Conservation (phyloP, 208 protist genomes). For the Trypanosoma cruzi region DNA sequence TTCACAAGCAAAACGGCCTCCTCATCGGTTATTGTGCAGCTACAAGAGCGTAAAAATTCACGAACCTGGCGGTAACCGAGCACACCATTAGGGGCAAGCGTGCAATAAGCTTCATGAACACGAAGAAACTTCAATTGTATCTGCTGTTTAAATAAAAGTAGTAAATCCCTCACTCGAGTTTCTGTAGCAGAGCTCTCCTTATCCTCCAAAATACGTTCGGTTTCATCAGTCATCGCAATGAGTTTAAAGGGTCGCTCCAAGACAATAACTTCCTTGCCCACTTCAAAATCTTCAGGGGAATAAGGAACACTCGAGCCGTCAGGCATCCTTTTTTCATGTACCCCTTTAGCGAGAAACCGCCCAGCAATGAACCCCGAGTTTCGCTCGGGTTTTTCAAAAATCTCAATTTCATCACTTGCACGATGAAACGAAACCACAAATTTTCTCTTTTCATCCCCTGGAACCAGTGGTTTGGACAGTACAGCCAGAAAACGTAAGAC, state of each 20-base stretch:
- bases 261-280: conserved; percentile 77
- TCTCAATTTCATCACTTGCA: conserved; percentile 85
- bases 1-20: conserved; percentile 82
- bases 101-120: conserved; percentile 71
- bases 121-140: conserved; percentile 79
- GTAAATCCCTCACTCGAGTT: conserved; percentile 62
- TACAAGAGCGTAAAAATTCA: conserved; percentile 84
- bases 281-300: conserved; percentile 65
- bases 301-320: conserved; percentile 74
- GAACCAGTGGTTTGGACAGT: conserved; percentile 58
- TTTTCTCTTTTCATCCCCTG: conserved; percentile 68
- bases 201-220: conserved; percentile 68
- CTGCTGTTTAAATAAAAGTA: conserved; percentile 83
- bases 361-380: conserved; percentile 92
- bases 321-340: conserved; percentile 64
- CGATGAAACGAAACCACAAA: conserved; percentile 93
- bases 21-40: conserved; percentile 79
- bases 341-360: conserved; percentile 85
- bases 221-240: conserved; percentile 64
- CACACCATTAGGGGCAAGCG: conserved; percentile 72
- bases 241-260: conserved; percentile 80
- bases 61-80: conserved; percentile 80
- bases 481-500: conserved; percentile 85
- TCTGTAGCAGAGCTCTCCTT: conserved; percentile 58
- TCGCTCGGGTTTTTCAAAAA: conserved; percentile 78